Evolutionary conservation across 176 grass and related monocot genomes (phyloP).

Genomic region (Cymbopogon citratus): DNA sequence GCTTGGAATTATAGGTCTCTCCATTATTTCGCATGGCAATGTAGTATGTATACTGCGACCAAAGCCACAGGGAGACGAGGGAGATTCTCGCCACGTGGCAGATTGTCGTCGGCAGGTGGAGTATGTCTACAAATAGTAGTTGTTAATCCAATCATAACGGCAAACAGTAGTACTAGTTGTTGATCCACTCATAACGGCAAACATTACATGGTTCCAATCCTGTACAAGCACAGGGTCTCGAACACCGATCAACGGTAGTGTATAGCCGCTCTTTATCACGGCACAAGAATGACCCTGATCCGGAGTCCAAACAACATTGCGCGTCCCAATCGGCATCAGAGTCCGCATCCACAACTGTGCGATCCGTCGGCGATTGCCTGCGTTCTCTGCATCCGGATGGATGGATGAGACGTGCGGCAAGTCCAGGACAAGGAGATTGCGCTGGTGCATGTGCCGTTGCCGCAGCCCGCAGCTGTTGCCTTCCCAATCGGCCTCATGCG

Average conservation of each 20-base stretch:
- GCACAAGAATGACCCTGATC: neutral
- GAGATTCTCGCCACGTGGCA: conserved; percentile 5
- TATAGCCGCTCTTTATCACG: no score
- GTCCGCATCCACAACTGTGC: neutral
- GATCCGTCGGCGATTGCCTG: neutral
- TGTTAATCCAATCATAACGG: neutral
- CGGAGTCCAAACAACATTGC: neutral
- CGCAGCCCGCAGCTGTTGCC: neutral
- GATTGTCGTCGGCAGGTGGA: neutral
- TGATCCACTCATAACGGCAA: neutral
- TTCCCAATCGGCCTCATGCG: neutral
- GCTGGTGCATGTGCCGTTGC: conserved; percentile 13
- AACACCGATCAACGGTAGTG: no score
- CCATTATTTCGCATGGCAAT: conserved; percentile 29
- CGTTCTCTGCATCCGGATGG: conserved; percentile 14
- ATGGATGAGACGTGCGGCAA: neutral
- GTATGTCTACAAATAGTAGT: neutral
- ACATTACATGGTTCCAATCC: no score
- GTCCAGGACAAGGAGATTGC: neutral
- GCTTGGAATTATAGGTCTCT: neutral
- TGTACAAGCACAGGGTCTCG: no score
- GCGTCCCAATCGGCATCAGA: neutral
- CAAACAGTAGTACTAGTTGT: neutral
- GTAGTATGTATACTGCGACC: neutral
- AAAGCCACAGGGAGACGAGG: neutral